A percentile compares a stretch with the other conserved stretches of the same genome.
These are phyloP conservation scores for Metarhizium humberi DNA, from an alignment of 2,329 filamentous ascomycete genomes.

Conservation along the genomic window DNA sequence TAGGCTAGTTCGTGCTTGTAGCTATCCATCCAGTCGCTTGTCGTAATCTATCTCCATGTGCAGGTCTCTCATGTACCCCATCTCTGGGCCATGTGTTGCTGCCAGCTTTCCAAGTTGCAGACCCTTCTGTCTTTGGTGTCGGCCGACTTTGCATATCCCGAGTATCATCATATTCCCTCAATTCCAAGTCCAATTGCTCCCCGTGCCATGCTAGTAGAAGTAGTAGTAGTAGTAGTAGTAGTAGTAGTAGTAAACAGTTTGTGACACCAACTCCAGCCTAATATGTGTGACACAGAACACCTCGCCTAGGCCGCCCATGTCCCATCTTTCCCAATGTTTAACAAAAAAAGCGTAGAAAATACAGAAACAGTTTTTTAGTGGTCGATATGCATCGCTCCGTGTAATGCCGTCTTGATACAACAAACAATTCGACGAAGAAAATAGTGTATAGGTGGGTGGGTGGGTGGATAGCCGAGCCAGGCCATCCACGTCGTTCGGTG, in stretches of 20 bases:
- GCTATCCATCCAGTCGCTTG: conserved; percentile 4
- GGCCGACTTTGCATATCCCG: conserved; percentile 18
- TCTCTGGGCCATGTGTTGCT: neutral
- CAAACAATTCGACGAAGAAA: conserved; percentile 14
- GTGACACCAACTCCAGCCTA: conserved; percentile 18
- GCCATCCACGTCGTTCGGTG: conserved; percentile 8
- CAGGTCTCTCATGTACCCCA: neutral
- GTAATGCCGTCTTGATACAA: conserved; percentile 39
- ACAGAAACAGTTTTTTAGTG: conserved; percentile 18
- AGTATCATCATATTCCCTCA: conserved; percentile 20
- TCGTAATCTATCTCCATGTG: conserved; percentile 4
- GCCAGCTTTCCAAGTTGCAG: conserved; percentile 1
- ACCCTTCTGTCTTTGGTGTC: conserved; percentile 1
- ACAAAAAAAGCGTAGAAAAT: conserved; percentile 11
- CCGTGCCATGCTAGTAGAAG: conserved; percentile 19
- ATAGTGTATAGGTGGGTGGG: conserved; percentile 10
- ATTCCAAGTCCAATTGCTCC: conserved; percentile 16
- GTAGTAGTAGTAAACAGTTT: conserved; percentile 20
- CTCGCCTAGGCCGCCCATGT: conserved; percentile 11
- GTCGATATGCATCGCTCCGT: conserved; percentile 43
- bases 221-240: neutral
- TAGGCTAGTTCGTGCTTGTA: neutral
- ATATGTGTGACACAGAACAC: conserved; percentile 22
- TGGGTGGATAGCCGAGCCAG: conserved; percentile 6
- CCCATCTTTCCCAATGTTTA: conserved; percentile 13